Percentiles rank a stretch among this genome's conserved stretches.
Conservation (phyloP, 495 filamentous ascomycete species). For the Tuber brumale region DNA sequence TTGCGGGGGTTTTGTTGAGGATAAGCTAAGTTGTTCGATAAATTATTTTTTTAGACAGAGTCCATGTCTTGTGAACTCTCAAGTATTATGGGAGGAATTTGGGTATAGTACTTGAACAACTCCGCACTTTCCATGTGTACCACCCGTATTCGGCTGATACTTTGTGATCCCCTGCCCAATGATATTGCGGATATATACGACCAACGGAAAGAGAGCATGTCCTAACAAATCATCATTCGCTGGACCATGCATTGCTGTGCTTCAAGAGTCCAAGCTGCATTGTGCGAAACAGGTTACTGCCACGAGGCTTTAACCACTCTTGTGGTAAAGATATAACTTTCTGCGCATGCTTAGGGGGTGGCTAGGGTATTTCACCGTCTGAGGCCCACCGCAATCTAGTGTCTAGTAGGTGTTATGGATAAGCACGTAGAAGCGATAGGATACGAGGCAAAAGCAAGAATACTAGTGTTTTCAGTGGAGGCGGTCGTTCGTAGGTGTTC, state of each 20-base stretch:
- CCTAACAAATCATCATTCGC: not conserved
- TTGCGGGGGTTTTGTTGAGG: not conserved
- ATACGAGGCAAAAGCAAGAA: not conserved
- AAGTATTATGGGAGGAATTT: not conserved
- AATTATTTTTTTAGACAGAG: not conserved
- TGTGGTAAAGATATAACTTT: not conserved
- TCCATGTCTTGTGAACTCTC: not conserved
- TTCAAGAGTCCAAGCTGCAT: not conserved
- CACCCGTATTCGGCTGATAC: conserved; percentile 2
- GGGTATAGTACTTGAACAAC: not conserved
- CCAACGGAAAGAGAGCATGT: not conserved
- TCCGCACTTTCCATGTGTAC: conserved; percentile 4
- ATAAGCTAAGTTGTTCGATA: not conserved
- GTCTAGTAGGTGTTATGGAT: not conserved
- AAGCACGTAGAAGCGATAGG: not conserved
- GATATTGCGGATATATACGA: not conserved
- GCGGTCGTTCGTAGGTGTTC: not conserved
- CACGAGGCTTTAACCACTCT: not conserved
- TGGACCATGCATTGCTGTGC: not conserved
- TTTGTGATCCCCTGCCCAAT: not conserved
- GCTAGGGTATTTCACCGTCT: not conserved
- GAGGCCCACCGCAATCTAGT: not conserved
- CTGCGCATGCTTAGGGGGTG: not conserved
- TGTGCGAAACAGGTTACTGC: not conserved
- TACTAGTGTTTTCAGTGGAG: not conserved